Percentiles rank a stretch among this genome's conserved stretches.
phyloP scores from a whole-genome alignment of 768 basidiomycete genomes.

The Lactarius hatsudake region DNA sequence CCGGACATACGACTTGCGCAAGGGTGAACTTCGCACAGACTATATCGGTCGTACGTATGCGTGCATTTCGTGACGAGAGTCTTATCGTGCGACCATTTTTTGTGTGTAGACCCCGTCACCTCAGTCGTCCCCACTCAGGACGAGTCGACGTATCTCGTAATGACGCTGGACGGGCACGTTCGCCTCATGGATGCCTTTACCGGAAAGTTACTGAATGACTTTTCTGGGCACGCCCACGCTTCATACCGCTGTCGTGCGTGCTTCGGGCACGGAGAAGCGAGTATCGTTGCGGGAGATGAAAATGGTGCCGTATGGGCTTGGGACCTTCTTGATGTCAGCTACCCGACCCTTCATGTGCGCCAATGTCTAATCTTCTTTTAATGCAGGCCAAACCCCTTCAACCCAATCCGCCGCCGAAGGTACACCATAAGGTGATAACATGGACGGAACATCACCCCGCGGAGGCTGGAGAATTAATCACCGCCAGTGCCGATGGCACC shows the following conservation, averaged over 20 bases:
- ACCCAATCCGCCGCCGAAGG: conserved; percentile 72
- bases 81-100: background rate
- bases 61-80: background rate
- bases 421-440: conserved; percentile 80
- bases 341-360: conserved; percentile 1
- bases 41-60: conserved; percentile 78
- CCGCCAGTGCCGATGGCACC: conserved; percentile 87
- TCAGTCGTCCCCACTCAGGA: conserved; percentile 80
- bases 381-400: conserved; percentile 64
- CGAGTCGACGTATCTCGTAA: conserved; percentile 73
- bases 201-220: conserved; percentile 84
- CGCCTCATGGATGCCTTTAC: conserved; percentile 81
- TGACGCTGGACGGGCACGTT: conserved; percentile 80
- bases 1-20: conserved; percentile 91
- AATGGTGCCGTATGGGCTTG: conserved; percentile 87
- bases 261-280: conserved; percentile 82
- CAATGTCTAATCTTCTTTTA: background rate
- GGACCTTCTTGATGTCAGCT: conserved; percentile 84
- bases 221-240: conserved; percentile 70
- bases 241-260: conserved; percentile 78
- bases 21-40: conserved; percentile 86
- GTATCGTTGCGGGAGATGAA: conserved; percentile 86
- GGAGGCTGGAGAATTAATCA: conserved; percentile 79
- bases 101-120: conserved; percentile 75
- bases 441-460: conserved; percentile 91